Percentiles rank a stretch among this genome's conserved stretches.
phyloP scores from a whole-genome alignment of 2,329 filamentous ascomycete genomes.

The Trichoderma simmonsii region DNA sequence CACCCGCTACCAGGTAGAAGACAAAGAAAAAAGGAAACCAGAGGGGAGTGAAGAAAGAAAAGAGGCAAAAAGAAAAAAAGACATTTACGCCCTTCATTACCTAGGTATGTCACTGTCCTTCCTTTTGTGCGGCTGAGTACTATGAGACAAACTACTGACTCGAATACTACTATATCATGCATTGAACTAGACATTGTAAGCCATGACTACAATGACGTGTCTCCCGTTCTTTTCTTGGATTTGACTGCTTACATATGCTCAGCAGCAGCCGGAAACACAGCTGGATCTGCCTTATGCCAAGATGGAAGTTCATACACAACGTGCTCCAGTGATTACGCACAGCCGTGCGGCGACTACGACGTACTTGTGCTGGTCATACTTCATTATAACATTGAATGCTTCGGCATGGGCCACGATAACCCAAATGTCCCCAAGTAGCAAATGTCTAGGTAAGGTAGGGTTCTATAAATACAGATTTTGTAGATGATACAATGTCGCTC shows the following conservation, averaged over 20 bases:
- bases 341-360: not conserved
- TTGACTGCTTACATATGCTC: not conserved
- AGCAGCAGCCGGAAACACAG: not conserved
- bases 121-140: not conserved
- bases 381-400: constrained; percentile 4
- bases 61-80: not conserved
- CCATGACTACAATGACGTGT: not conserved
- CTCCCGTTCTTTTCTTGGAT: not conserved
- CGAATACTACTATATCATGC: not conserved
- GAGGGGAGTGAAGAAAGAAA: not conserved
- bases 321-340: not conserved
- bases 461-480: constrained; percentile 19
- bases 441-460: not conserved
- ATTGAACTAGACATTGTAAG: not conserved
- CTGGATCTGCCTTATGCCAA: not conserved
- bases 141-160: not conserved
- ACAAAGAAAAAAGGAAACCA: not conserved
- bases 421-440: not conserved
- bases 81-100: not conserved
- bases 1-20: not conserved
- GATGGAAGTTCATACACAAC: not conserved
- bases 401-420: not conserved
- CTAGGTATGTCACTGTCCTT: not conserved
- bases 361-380: not conserved
- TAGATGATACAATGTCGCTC: constrained; percentile 16